Base-by-base conservation (phyloP, 139 green algal species). In the Zygnema circumcarinatum region DNA sequence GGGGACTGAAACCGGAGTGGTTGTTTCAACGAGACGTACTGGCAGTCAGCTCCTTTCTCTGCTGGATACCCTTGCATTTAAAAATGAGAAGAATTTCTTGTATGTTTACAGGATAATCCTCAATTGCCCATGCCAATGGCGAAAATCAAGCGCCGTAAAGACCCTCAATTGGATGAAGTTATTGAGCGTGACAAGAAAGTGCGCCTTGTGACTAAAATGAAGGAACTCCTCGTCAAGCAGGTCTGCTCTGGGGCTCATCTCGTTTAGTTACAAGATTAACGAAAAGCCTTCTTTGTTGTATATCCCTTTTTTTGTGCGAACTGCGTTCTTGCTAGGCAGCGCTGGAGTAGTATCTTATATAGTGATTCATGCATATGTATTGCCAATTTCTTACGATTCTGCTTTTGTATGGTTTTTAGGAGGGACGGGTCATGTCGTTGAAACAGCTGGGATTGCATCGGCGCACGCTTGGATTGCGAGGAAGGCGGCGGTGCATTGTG, bases 161-260 rank as follows among this genome's bases (percentile, higher is more conserved):
- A 87, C 32, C 32, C 35, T 20, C 20, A 75, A 31, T 74, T 87
- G 67, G 81, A 87, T 32, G 39, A 29, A 32, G 81, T 87, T 41
- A 47, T 87, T 2, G 67, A 87, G 32, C 35, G 67, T 38, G 54
- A 83, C 81, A 87, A 87, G 81, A 80, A 80, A 52, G 22, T 87
- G 21, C 67, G 81, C 1, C 32, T 87, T 22, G 81, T 87, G 32
- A 52, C 36, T 40, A 33, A 75, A 1, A 36, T 87, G 1, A 76
- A 83, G 67, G 81, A 87, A 52, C 67, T 87, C 2, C 81, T 87
- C n/a, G 21, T 16, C 38, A 87, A 87, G 35, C 81, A 87, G 81
- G 41, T 31, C n/a, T n/a, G n/a, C n/a, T n/a, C n/a, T n/a, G n/a
- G n/a, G n/a, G n/a, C n/a, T n/a, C n/a, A n/a, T n/a, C n/a, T n/a